These are phyloP conservation scores for Sporothrix protearum DNA, from an alignment of 2,329 filamentous ascomycete species.

Conservation along the genomic window DNA sequence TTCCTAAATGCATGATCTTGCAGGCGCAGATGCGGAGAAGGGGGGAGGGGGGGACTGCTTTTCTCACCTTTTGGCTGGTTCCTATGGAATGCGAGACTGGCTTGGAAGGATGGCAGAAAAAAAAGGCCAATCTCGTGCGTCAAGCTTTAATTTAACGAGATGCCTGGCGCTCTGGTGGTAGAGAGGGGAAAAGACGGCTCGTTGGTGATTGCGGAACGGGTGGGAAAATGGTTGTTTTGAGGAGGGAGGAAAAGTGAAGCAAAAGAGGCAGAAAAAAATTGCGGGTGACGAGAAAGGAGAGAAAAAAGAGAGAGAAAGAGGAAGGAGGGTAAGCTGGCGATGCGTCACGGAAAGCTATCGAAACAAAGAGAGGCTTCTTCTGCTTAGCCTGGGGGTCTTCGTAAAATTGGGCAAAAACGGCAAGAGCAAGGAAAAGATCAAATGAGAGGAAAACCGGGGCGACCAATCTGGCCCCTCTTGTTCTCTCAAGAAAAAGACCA, in stretches of 20 bases:
- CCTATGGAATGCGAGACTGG: not conserved
- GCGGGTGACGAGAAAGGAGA: conserved; percentile 7
- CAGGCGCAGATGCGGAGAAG: not conserved
- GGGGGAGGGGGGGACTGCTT: not conserved
- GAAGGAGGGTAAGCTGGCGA: not conserved
- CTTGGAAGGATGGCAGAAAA: not conserved
- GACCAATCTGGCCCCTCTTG: not conserved
- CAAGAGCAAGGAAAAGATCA: conserved; percentile 17
- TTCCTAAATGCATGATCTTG: not conserved
- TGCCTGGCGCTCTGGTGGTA: not conserved
- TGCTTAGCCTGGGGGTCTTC: conserved; percentile 13
- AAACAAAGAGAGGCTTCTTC: conserved; percentile 19
- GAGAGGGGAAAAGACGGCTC: not conserved
- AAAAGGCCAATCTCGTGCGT: not conserved
- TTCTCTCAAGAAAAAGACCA: not conserved
- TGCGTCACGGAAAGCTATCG: conserved; percentile 22
- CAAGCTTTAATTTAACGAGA: conserved; percentile 3
- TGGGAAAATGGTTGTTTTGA: not conserved
- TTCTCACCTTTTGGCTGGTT: conserved; percentile 3
- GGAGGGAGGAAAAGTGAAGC: not conserved
- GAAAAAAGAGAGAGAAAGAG: conserved; percentile 12
- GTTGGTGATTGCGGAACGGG: not conserved
- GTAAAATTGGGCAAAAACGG: conserved; percentile 15
- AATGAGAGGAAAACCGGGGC: conserved; percentile 15
- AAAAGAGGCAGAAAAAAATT: not conserved